Evolutionary conservation across 2,329 filamentous ascomycete genomes (phyloP).

Genomic region (Hymenoscyphus salicellus): DNA sequence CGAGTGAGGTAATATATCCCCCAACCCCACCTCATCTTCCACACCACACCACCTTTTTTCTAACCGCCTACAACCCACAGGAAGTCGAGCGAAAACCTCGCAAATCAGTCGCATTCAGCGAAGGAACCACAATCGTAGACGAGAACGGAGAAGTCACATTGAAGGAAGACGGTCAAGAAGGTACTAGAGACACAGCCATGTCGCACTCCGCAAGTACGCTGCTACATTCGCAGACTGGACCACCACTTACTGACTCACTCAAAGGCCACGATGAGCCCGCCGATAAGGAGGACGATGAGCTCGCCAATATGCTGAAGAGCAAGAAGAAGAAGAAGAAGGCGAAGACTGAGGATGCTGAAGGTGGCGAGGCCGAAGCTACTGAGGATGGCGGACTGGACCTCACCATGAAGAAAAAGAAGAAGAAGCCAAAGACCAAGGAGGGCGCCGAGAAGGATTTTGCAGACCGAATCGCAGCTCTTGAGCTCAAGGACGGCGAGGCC

Average conservation of each 20-base stretch:
- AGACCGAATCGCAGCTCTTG: conserved; percentile 35
- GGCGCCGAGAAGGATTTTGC: conserved; percentile 36
- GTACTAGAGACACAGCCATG: conserved; percentile 76
- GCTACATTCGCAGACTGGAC: conserved; percentile 53
- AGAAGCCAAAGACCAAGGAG: conserved; percentile 38
- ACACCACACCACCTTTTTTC: conserved; percentile 23
- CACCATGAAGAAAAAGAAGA: conserved; percentile 39
- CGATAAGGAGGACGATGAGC: conserved; percentile 48
- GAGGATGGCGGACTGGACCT: conserved; percentile 47
- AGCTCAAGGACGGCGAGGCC: conserved; percentile 33
- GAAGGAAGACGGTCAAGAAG: conserved; percentile 65
- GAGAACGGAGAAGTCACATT: conserved; percentile 81
- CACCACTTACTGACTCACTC: conserved; percentile 51
- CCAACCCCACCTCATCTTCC: conserved; percentile 22
- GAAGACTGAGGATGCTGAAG: conserved; percentile 59
- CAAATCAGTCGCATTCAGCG: conserved; percentile 92
- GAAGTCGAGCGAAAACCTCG: conserved; percentile 65
- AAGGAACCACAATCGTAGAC: conserved; percentile 83
- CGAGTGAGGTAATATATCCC: conserved; percentile 41
- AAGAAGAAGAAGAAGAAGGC: conserved; percentile 83
- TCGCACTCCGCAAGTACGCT: conserved; percentile 70
- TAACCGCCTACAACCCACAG: conserved; percentile 21
- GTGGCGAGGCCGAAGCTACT: conserved; percentile 49
- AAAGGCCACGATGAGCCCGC: conserved; percentile 39
- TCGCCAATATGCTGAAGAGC: conserved; percentile 65